Conservation (phyloP, 2,329 filamentous ascomycete genomes). For the Sordariomycetes sp. region DNA sequence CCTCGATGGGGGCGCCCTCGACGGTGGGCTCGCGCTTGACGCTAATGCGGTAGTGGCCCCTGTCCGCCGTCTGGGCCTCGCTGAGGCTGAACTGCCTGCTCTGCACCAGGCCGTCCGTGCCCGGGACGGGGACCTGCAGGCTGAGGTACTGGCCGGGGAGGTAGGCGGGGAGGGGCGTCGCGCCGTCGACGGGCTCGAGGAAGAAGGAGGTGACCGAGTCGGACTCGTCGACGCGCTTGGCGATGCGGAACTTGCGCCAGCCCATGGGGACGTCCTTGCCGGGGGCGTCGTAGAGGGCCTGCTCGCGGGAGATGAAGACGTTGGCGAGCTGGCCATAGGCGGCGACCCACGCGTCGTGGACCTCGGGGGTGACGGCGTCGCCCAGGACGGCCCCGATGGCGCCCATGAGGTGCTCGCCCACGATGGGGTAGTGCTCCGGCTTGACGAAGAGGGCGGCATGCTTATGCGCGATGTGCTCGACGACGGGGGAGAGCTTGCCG, state of each 20-base stretch:
- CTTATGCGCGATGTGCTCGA: slow-evolving; percentile 64
- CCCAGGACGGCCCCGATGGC: slow-evolving; percentile 58
- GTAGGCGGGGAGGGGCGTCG: slow-evolving; percentile 40
- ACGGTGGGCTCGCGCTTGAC: slow-evolving; percentile 51
- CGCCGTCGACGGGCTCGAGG: slow-evolving; percentile 47
- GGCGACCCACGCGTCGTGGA: slow-evolving; percentile 57
- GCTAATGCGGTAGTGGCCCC: slow-evolving; percentile 50
- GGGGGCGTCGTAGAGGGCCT: slow-evolving; percentile 40
- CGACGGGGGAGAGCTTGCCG: slow-evolving; percentile 36
- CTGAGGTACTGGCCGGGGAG: slow-evolving; percentile 64
- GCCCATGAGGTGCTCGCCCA: slow-evolving; percentile 53
- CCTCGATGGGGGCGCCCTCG: slow-evolving; percentile 14
- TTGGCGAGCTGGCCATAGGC: slow-evolving; percentile 61
- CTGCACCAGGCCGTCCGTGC: slow-evolving; percentile 47
- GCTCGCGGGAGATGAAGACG: slow-evolving; percentile 55
- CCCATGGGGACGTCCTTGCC: slow-evolving; percentile 23
- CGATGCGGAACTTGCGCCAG: slow-evolving; percentile 42
- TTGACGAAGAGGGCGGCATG: slow-evolving; percentile 59
- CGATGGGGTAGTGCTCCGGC: slow-evolving; percentile 57
- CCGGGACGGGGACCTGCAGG: slow-evolving; percentile 46
- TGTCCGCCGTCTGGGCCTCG: slow-evolving; percentile 32
- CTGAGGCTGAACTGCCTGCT: slow-evolving; percentile 65
- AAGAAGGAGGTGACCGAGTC: slow-evolving; percentile 54
- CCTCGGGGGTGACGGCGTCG: slow-evolving; percentile 49
- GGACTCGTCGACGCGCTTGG: slow-evolving; percentile 47